phyloP scores from a whole-genome alignment of 2,329 filamentous ascomycete species.

The Phoma sp. region DNA sequence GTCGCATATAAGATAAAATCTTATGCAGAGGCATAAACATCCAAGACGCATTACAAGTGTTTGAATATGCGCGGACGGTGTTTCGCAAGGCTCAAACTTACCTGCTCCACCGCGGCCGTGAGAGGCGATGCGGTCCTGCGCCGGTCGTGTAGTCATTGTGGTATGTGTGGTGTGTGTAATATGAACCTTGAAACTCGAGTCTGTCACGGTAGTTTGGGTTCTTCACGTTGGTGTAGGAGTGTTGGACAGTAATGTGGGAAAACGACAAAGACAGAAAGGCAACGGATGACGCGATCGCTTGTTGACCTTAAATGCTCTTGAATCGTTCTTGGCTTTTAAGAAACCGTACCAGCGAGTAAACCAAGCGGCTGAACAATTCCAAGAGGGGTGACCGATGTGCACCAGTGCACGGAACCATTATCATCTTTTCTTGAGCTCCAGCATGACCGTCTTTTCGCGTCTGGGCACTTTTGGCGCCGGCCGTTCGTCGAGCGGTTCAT shows the following conservation, averaged over 20 bases:
- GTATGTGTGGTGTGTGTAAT: neutral
- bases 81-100: slow-evolving; percentile 38
- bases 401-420: slow-evolving; percentile 12
- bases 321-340: slow-evolving; percentile 22
- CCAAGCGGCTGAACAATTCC: slow-evolving; percentile 19
- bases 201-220: neutral
- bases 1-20: neutral
- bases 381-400: slow-evolving; percentile 17
- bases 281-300: slow-evolving; percentile 17
- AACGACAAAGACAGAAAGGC: slow-evolving; percentile 4
- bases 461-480: slow-evolving; percentile 34
- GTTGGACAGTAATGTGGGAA: slow-evolving; percentile 1
- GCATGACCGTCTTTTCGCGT: slow-evolving; percentile 34
- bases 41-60: too few relatives aligned
- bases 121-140: slow-evolving; percentile 55
- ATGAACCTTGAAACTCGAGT: neutral
- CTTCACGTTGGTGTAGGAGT: slow-evolving; percentile 5
- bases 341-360: slow-evolving; percentile 19
- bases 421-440: slow-evolving; percentile 31
- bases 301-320: slow-evolving; percentile 16
- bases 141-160: slow-evolving; percentile 33
- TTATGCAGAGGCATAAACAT: neutral
- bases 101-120: slow-evolving; percentile 81
- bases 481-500: slow-evolving; percentile 17
- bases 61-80: neutral